Conservation (phyloP, 1,284 basidiomycete genomes). For the Hemileia vastatrix region DNA sequence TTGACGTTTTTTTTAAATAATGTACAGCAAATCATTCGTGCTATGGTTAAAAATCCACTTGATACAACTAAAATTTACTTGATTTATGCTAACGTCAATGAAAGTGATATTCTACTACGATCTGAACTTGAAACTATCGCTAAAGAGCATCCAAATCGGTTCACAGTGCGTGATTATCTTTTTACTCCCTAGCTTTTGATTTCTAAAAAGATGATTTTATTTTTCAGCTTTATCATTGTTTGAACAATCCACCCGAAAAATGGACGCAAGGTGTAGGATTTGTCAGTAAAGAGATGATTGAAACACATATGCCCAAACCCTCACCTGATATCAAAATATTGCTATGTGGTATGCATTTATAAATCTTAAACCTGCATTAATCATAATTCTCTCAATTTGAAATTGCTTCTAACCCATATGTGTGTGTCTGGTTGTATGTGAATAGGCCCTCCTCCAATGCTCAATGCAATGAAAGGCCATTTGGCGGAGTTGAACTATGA, state of each 20-base stretch:
- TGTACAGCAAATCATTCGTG: constrained; percentile 70
- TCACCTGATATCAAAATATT: constrained; percentile 44
- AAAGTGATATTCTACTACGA: constrained; percentile 56
- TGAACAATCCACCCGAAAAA: constrained; percentile 74
- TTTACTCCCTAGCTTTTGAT: not conserved
- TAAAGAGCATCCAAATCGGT: constrained; percentile 57
- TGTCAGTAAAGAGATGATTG: constrained; percentile 86
- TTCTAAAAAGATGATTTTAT: not conserved
- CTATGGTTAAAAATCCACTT: constrained; percentile 69
- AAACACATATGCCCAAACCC: constrained; percentile 47
- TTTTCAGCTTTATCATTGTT: constrained; percentile 57
- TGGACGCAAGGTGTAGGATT: constrained; percentile 89
- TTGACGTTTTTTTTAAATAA: not conserved
- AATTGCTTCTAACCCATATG: no score
- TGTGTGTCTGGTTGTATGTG: no score
- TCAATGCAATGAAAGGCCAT: constrained; percentile 40
- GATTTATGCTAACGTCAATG: constrained; percentile 84
- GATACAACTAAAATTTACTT: constrained; percentile 82
- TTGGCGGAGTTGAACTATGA: constrained; percentile 39
- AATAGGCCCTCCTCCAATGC: constrained; percentile 44
- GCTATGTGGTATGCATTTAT: constrained; percentile 42
- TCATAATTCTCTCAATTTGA: not conserved
- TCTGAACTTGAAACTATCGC: constrained; percentile 74
- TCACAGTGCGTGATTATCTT: constrained; percentile 53
- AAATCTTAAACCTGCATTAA: not conserved